These are phyloP conservation scores for Xylaria bambusicola DNA, from an alignment of 495 filamentous ascomycete species.

Conservation along the genomic window DNA sequence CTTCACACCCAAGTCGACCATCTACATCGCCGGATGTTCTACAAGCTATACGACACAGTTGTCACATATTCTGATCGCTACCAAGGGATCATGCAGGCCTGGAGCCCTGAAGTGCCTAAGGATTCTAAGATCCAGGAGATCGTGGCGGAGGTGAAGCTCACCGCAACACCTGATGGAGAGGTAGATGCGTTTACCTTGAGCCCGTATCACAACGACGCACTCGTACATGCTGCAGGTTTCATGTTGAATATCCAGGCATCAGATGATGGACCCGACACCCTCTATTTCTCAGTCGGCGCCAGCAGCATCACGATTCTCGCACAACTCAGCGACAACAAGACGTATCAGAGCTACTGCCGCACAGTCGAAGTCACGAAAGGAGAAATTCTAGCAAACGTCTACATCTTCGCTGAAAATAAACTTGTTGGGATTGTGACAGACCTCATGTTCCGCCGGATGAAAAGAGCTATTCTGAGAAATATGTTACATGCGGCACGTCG, in stretches of 20 bases:
- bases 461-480: constrained; percentile 29
- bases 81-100: constrained; percentile 61
- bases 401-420: constrained; percentile 51
- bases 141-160: constrained; percentile 58
- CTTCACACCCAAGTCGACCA: constrained; percentile 42
- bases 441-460: constrained; percentile 55
- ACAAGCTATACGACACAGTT: constrained; percentile 60
- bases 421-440: constrained; percentile 38
- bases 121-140: constrained; percentile 60
- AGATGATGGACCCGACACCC: constrained; percentile 54
- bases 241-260: constrained; percentile 61
- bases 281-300: constrained; percentile 66
- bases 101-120: constrained; percentile 34
- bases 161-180: constrained; percentile 43
- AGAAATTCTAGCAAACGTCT: constrained; percentile 45
- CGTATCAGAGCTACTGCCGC: constrained; percentile 58
- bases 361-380: constrained; percentile 42
- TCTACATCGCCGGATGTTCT: constrained; percentile 55
- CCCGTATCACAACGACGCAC: constrained; percentile 63
- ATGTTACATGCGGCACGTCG: neutral
- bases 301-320: constrained; percentile 59
- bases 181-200: constrained; percentile 50
- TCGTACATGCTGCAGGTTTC: constrained; percentile 59
- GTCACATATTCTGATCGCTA: constrained; percentile 61
- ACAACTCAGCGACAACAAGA: constrained; percentile 53